These are phyloP conservation scores for Cephalotrichum gorgonifer DNA, from an alignment of 2,329 filamentous ascomycete genomes.

Conservation along the genomic window DNA sequence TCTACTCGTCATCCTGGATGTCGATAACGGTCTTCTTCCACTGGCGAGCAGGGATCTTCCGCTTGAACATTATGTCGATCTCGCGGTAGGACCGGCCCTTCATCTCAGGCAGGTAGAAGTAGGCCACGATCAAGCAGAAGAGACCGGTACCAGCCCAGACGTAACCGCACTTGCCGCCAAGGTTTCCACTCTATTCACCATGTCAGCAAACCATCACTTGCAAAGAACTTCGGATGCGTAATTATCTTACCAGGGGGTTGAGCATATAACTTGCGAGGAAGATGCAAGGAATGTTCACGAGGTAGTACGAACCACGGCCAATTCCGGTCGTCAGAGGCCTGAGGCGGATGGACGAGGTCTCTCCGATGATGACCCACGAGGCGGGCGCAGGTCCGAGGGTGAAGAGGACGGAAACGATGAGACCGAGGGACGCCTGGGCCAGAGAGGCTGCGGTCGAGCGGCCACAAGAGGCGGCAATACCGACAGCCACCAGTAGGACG, in stretches of 20 bases:
- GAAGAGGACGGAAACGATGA: slow-evolving; percentile 57
- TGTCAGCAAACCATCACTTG: slow-evolving; percentile 15
- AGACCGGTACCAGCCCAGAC: slow-evolving; percentile 49
- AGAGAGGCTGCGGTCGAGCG: slow-evolving; percentile 26
- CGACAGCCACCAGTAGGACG: slow-evolving; percentile 44
- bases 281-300: slow-evolving; percentile 56
- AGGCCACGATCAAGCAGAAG: slow-evolving; percentile 40
- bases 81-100: slow-evolving; percentile 36
- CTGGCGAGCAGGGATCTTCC: slow-evolving; percentile 24
- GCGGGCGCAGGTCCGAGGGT: slow-evolving; percentile 51
- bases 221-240: neutral
- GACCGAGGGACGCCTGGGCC: slow-evolving; percentile 51
- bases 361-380: slow-evolving; percentile 57
- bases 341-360: slow-evolving; percentile 56
- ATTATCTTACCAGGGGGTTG: slow-evolving; percentile 32
- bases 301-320: slow-evolving; percentile 53
- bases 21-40: slow-evolving; percentile 45
- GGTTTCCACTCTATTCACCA: slow-evolving; percentile 21
- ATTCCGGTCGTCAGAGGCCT: slow-evolving; percentile 55
- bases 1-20: slow-evolving; percentile 51
- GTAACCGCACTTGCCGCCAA: slow-evolving; percentile 47
- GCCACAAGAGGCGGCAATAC: slow-evolving; percentile 45
- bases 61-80: slow-evolving; percentile 30
- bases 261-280: slow-evolving; percentile 53
- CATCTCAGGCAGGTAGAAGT: slow-evolving; percentile 41